Conservation (phyloP, 768 basidiomycete species). For the Lentinula raphanica region DNA sequence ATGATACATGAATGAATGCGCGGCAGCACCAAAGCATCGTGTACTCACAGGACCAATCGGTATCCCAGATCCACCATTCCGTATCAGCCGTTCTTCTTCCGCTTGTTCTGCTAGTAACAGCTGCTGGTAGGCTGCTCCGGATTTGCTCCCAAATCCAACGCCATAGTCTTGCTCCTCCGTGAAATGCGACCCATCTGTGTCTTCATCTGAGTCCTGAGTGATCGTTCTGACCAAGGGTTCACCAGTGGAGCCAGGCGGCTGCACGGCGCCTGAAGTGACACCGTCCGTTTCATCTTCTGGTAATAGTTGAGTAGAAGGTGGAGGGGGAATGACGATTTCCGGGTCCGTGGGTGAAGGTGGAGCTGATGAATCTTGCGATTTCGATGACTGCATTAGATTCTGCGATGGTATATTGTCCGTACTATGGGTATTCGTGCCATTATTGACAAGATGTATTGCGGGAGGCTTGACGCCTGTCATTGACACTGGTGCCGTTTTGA, state of each 20-base stretch:
- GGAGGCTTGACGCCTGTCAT: constrained; percentile 1
- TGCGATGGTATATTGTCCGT: constrained; percentile 1
- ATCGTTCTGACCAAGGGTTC: constrained; percentile 23
- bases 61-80: constrained; percentile 91
- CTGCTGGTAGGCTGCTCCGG: constrained; percentile 35
- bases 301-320: constrained; percentile 27
- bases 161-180: constrained; percentile 59
- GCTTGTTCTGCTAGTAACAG: constrained; percentile 61
- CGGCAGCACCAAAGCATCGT: neutral
- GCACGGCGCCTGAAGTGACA: constrained; percentile 84
- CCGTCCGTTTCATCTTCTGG: constrained; percentile 80
- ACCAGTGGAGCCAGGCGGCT: constrained; percentile 76
- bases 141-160: neutral
- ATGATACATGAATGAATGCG: neutral
- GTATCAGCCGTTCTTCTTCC: constrained; percentile 84
- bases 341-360: constrained; percentile 7
- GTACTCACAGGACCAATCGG: constrained; percentile 82
- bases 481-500: neutral
- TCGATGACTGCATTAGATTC: neutral
- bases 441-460: neutral
- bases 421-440: neutral
- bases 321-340: constrained; percentile 27
- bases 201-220: constrained; percentile 31
- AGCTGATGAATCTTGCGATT: neutral
- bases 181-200: constrained; percentile 50